phyloP scores from a whole-genome alignment of 495 filamentous ascomycete species.

The Sordaria brevicollis region DNA sequence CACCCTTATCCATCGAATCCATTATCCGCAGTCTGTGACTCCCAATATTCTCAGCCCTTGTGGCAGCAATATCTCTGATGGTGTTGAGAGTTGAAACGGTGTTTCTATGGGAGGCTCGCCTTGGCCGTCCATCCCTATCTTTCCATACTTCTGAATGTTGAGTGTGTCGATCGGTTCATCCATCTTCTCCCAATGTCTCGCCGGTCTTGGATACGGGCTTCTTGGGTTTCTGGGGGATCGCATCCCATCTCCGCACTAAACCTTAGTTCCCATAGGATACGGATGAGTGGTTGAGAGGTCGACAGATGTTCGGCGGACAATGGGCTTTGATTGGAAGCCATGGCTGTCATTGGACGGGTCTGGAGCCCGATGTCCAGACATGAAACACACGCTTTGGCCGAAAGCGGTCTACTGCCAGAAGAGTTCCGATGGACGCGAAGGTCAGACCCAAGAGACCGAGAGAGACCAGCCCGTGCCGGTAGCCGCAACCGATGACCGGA shows the following conservation, averaged over 20 bases:
- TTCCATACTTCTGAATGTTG: not conserved
- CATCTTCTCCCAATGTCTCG: not conserved
- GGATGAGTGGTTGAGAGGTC: conserved; percentile 19
- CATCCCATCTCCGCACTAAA: not conserved
- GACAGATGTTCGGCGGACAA: conserved; percentile 10
- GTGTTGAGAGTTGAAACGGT: not conserved
- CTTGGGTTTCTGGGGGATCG: not conserved
- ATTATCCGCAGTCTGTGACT: not conserved
- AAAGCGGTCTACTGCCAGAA: conserved; percentile 9
- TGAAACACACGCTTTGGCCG: conserved; percentile 25
- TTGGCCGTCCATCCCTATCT: not conserved
- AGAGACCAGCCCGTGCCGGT: not conserved
- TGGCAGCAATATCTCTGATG: not conserved
- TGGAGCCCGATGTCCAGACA: conserved; percentile 16
- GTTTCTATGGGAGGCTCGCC: not conserved
- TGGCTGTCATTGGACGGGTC: conserved; percentile 21
- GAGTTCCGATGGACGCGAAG: not conserved
- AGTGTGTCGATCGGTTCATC: not conserved
- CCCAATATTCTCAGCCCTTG: not conserved
- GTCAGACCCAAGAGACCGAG: not conserved
- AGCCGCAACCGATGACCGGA: not conserved
- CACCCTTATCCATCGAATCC: not conserved
- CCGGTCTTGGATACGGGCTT: not conserved
- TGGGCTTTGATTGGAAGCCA: not conserved
- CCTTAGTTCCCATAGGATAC: conserved; percentile 10